Base-by-base conservation (phyloP, 2,329 filamentous ascomycete species). In the Dichotomopilus funicola region DNA sequence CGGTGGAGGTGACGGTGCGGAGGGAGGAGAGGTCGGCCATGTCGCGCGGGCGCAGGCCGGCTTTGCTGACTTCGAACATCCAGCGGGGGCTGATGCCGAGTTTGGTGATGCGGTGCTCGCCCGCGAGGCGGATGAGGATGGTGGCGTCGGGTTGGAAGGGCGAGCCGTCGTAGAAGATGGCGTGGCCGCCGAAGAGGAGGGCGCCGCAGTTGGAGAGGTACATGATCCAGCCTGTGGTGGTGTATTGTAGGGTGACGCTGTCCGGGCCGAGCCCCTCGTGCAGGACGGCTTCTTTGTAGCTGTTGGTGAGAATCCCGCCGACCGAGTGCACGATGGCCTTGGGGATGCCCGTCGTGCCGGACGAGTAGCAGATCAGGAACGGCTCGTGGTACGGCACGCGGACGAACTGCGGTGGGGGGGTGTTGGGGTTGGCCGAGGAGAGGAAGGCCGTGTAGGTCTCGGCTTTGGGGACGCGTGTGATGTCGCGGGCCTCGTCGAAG, bases 191-290 rank as follows among this genome's bases (percentile, higher is more conserved):
- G 41, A 76, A 71, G 1, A 86, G 63, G 6, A 92, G 73, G 4
- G 76, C 73, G 19, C 77, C 74, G 0, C 89, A 74, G 40, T 78
- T 80, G 2, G 76, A 72, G 7, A 91, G 73, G 66, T 92, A 94
- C 89, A 95, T 95, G 71, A 95, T 94, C 89, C 89, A 95, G 0
- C 88, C 87, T 0, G 87, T 90, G 0, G 83, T 87, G 1, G 83
- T 82, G 65, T 78, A 82, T 67, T 83, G 79, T 55, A 83, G 62
- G 1, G 69, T 66, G 1, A 81, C 73, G 44, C 70, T 72, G n/a
- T 70, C 65, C 0, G 72, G 62, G 0, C 61, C 66, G 4, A 71
- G 55, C 34, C 73, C 71, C 48, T 78, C 74, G 64, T 82, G 78
- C 33, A 82, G 67, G 2, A 67, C 69, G 1, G 72, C 74, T 67